A percentile compares a stretch with the other conserved stretches of the same genome.
Evolutionary conservation across 768 basidiomycete species (phyloP).

Genomic region (Xerocomus spinulosus): DNA sequence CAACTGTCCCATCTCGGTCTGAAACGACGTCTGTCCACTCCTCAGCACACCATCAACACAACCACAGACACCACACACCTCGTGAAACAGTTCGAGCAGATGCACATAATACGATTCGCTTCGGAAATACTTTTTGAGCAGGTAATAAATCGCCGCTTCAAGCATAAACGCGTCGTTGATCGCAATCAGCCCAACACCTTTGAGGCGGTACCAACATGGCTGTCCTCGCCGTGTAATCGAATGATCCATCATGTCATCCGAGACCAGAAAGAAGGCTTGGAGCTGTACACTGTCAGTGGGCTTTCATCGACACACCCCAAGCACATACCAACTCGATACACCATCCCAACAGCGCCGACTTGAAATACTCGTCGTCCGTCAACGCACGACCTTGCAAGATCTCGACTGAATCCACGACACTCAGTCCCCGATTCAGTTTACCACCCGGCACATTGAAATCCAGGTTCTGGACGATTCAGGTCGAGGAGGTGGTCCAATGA

Average conservation of each 20-base stretch:
- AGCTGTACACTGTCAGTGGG: conserved; percentile 48
- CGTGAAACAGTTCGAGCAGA: conserved; percentile 87
- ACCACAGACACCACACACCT: conserved; percentile 41
- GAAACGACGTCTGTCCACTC: conserved; percentile 53
- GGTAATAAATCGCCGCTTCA: conserved; percentile 86
- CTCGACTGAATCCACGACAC: conserved; percentile 89
- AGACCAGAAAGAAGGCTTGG: conserved; percentile 95
- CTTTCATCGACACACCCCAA: no score
- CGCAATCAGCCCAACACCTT: conserved; percentile 66
- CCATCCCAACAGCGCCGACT: conserved; percentile 90
- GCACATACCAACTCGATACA: conserved; percentile 83
- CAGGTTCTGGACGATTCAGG: conserved; percentile 51
- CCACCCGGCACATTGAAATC: conserved; percentile 95
- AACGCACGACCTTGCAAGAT: conserved; percentile 73
- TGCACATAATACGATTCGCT: conserved; percentile 79
- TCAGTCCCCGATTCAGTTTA: conserved; percentile 95
- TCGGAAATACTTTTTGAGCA: conserved; percentile 86
- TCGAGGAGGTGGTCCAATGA: neutral
- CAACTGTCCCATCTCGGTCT: conserved; percentile 95
- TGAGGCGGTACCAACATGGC: conserved; percentile 87
- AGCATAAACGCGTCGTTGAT: conserved; percentile 98
- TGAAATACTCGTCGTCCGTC: conserved; percentile 81
- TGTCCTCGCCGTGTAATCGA: conserved; percentile 92
- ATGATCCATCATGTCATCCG: conserved; percentile 96
- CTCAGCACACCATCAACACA: neutral